These are phyloP conservation scores for Clitoria ternatea DNA, from an alignment of 306 rosid genomes.

Conservation along the genomic window DNA sequence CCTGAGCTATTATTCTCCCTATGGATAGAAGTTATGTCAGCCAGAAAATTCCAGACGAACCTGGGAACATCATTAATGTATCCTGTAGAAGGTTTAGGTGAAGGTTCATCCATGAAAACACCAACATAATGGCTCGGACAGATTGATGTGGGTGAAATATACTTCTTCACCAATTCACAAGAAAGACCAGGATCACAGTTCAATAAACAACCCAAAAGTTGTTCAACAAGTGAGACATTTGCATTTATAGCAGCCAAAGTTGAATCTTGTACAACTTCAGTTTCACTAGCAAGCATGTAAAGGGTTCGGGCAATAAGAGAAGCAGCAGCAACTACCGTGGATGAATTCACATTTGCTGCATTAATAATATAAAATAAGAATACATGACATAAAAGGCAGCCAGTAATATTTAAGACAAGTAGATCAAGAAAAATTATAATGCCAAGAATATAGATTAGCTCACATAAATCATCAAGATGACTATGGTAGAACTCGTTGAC, in stretches of 20 bases:
- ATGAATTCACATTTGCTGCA: slow-evolving; percentile 80
- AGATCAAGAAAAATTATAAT: not conserved
- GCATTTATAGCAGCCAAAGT: slow-evolving; percentile 54
- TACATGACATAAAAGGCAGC: not conserved
- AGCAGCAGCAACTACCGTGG: slow-evolving; percentile 75
- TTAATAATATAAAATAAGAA: slow-evolving; percentile 7
- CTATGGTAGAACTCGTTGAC: slow-evolving; percentile 74
- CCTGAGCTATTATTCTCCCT: slow-evolving; percentile 38
- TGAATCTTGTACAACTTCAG: slow-evolving; percentile 41
- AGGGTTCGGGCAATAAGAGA: slow-evolving; percentile 79
- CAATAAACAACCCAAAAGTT: slow-evolving; percentile 65
- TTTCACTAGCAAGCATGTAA: slow-evolving; percentile 61
- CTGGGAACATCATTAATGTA: slow-evolving; percentile 67
- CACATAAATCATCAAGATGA: slow-evolving; percentile 73
- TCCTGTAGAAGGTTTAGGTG: slow-evolving; percentile 52
- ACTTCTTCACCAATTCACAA: slow-evolving; percentile 73
- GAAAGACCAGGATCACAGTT: slow-evolving; percentile 84
- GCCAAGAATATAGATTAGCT: slow-evolving; percentile 26
- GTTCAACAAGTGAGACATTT: slow-evolving; percentile 71
- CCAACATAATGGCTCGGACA: slow-evolving; percentile 90
- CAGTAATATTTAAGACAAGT: not conserved
- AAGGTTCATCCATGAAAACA: slow-evolving; percentile 69
- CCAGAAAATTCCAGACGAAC: slow-evolving; percentile 79
- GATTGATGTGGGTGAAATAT: slow-evolving; percentile 51
- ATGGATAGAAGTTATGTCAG: slow-evolving; percentile 60